Evolutionary conservation across 805 yeast species (phyloP).

Genomic region (Candida broadrunensis): DNA sequence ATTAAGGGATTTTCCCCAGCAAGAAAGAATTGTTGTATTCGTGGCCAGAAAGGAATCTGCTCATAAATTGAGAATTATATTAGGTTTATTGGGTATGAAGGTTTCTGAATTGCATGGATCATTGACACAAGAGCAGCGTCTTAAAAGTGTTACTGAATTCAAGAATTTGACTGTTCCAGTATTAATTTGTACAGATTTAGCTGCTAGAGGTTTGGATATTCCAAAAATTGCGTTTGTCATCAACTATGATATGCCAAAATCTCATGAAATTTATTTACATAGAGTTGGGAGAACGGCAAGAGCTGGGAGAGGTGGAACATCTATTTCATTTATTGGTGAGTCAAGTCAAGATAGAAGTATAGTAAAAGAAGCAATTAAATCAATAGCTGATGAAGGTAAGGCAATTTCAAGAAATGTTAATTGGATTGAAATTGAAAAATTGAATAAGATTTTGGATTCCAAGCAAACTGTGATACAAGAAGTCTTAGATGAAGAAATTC

Average conservation of each 20-base stretch:
- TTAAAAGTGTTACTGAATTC: conserved; percentile 77
- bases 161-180: conserved; percentile 81
- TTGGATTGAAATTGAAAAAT: conserved; percentile 77
- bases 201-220: conserved; percentile 98
- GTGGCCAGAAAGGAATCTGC: conserved; percentile 91
- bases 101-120: conserved; percentile 84
- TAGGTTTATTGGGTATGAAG: conserved; percentile 72
- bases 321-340: conserved; percentile 94
- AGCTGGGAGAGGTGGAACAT: conserved; percentile 95
- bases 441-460: conserved; percentile 57
- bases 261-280: conserved; percentile 87
- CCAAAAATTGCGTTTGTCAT: conserved; percentile 95
- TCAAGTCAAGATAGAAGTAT: conserved; percentile 79
- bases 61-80: conserved; percentile 73
- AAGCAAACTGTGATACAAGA: conserved; percentile 67
- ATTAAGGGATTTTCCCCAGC: conserved; percentile 64
- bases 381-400: conserved; percentile 46
- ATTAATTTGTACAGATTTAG: conserved; percentile 93
- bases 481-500: conserved; percentile 81
- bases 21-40: conserved; percentile 80
- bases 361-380: conserved; percentile 85
- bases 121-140: conserved; percentile 88
- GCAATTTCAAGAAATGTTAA: conserved; percentile 90
- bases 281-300: conserved; percentile 99
- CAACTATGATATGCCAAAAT: conserved; percentile 94